phyloP scores from a whole-genome alignment of 148 eudicot genomes.

The Rhododendron henanense region DNA sequence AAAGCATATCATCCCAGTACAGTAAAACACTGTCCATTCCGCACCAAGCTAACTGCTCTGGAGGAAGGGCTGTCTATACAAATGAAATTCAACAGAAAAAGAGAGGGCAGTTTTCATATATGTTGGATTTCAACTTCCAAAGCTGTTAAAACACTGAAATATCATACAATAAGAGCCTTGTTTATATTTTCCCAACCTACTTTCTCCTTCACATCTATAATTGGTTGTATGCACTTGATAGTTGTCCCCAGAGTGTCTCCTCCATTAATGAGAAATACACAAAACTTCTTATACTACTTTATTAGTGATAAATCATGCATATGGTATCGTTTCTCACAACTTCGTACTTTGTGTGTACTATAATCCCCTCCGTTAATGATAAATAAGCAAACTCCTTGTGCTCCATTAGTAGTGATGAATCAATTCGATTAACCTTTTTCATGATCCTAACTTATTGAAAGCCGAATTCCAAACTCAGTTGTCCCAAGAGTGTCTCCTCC shows the following conservation, averaged over 20 bases:
- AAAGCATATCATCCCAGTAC: constrained; percentile 90
- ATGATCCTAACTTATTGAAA: not conserved
- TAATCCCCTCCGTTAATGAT: not conserved
- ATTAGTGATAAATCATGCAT: not conserved
- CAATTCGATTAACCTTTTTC: not conserved
- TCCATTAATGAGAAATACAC: not conserved
- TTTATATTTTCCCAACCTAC: not conserved
- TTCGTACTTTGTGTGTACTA: not conserved
- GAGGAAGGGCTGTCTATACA: constrained; percentile 89
- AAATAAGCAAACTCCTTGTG: not conserved
- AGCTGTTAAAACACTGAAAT: not conserved
- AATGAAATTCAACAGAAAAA: not conserved
- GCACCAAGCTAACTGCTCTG: constrained; percentile 96
- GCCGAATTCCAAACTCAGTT: not conserved
- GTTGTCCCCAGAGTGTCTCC: not conserved
- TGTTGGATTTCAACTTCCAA: not conserved
- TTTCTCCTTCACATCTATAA: not conserved
- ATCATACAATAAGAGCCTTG: not conserved
- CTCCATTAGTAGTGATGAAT: not conserved
- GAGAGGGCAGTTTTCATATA: not conserved
- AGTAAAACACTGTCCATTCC: constrained; percentile 93
- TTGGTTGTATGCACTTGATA: not conserved
- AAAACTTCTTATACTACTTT: not conserved
- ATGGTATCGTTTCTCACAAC: not conserved
- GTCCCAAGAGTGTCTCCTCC: not conserved